Evolutionary conservation across 2,329 filamentous ascomycete species (phyloP), one percentile per base, ranked within the genome.

Genomic region (Pseudocercospora crystallina): DNA sequence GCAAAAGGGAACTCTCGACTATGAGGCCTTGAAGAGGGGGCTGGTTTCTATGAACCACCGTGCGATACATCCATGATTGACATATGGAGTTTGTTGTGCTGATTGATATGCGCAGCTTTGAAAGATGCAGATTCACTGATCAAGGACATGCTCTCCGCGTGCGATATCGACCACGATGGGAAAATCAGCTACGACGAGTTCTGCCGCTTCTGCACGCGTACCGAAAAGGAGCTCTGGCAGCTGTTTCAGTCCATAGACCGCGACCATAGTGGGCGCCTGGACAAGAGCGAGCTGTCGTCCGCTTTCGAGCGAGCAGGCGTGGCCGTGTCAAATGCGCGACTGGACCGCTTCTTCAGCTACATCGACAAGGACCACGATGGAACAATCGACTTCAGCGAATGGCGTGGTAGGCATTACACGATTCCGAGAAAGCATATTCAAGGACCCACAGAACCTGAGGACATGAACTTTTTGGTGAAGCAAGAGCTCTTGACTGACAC

Each of bases 141-240:
- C 56, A 81, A 83, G 66, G 85, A 87, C 65, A 87, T 97, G 51
- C 80, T 96, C 68, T 79, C 80, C 58, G 81, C 86, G 54, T 90
- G 96, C 57, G 94, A 99, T 68, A 87, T 84, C 51, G 90, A 91
- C 67, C 83, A 84, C 20, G 90, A 97, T 70, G 90, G 92, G 58
- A 86, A 84, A 65, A 97, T 99, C 62, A 87, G 95, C 71, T 96
- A 89, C 69, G 82, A 90, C 73, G 94, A 99, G 75, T 99, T 99
- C 67, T 86, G 85, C 58, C 80, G 78, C 36, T 97, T 97, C 66
- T 90, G 97, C 66, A 82, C 91, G 64, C 81, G 88, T 52, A 90
- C 94, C 36, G 94, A 99, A 71, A 81, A 81, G 53, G 86, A 96
- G 69, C 82, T 99, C 10, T 85, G 83, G 70, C 71, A 80, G 47